A percentile compares a stretch with the other conserved stretches of the same genome.
These are phyloP conservation scores for Aspergillus sp. DNA, from an alignment of 2,329 filamentous ascomycete species.

Conservation along the genomic window DNA sequence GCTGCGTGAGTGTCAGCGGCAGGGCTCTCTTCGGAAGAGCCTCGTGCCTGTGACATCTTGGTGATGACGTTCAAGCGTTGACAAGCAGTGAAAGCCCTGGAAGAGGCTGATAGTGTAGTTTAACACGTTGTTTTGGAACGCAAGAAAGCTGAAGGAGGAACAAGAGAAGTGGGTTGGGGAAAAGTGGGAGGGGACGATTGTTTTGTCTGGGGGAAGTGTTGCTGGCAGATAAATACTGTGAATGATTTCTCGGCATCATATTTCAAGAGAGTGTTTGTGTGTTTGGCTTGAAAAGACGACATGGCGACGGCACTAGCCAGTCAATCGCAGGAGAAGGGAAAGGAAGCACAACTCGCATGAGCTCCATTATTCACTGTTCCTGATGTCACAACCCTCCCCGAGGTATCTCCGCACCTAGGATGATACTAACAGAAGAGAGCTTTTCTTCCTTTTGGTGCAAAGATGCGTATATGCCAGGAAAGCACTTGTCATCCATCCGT, in stretches of 20 bases:
- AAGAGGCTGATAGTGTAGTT: neutral
- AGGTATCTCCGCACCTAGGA: neutral
- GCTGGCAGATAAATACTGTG: neutral
- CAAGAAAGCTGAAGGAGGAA: neutral
- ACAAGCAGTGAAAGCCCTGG: neutral
- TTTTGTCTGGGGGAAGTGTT: neutral
- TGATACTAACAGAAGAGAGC: neutral
- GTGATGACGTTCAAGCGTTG: neutral
- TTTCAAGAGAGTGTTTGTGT: conserved; percentile 7
- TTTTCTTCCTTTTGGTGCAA: neutral
- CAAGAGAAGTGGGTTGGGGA: neutral
- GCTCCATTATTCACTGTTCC: neutral
- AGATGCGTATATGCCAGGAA: neutral
- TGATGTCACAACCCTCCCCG: neutral
- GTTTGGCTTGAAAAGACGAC: neutral
- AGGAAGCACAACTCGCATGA: neutral
- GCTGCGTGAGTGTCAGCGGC: no score
- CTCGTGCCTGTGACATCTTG: neutral
- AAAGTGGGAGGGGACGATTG: neutral
- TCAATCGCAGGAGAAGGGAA: neutral
- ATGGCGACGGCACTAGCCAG: neutral
- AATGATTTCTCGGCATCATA: neutral
- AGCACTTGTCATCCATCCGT: neutral
- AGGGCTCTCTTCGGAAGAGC: neutral
- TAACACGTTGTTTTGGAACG: neutral